phyloP scores from a whole-genome alignment of 2,329 filamentous ascomycete species.

The Xylaria sp. region DNA sequence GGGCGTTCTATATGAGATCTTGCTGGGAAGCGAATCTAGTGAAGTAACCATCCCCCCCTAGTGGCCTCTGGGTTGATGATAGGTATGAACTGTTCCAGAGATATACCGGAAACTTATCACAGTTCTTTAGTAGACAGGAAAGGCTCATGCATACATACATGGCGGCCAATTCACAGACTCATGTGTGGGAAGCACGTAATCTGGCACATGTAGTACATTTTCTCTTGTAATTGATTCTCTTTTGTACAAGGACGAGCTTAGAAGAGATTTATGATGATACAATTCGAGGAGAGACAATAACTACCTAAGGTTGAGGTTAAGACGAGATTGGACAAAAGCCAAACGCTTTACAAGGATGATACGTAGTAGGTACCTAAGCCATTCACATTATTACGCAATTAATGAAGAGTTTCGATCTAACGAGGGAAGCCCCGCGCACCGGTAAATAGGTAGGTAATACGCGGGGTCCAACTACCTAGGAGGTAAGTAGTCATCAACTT shows the following conservation, averaged over 20 bases:
- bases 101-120: neutral
- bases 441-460: neutral
- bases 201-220: too few relatives aligned
- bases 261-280: too few relatives aligned
- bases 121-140: neutral
- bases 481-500: too few relatives aligned
- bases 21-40: neutral
- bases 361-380: neutral
- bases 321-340: neutral
- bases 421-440: constrained; percentile 15
- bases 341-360: too few relatives aligned
- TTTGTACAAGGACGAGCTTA: too few relatives aligned
- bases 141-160: too few relatives aligned
- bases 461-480: neutral
- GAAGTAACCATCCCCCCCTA: neutral
- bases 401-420: constrained; percentile 5
- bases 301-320: too few relatives aligned
- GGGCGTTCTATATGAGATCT: neutral
- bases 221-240: too few relatives aligned
- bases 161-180: too few relatives aligned
- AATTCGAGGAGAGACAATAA: too few relatives aligned
- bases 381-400: neutral
- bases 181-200: too few relatives aligned
- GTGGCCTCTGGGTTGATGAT: neutral
- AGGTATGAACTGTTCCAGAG: neutral